Percentiles rank a stretch among this genome's conserved stretches.
phyloP scores from a whole-genome alignment of 2,329 filamentous ascomycete genomes.

The Botrytis aclada region DNA sequence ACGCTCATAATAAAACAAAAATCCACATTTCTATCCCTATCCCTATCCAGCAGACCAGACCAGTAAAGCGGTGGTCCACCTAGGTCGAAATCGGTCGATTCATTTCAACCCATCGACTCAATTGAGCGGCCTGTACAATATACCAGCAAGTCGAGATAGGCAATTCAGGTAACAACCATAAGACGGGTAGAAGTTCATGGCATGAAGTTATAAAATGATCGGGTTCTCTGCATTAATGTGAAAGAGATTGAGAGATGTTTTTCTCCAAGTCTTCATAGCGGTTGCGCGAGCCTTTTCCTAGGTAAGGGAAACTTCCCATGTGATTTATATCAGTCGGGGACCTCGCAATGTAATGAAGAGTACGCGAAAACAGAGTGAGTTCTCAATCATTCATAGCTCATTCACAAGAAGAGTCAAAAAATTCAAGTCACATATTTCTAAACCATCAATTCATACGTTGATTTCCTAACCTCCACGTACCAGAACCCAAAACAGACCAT shows the following conservation, averaged over 20 bases:
- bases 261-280: background rate
- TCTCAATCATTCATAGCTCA: background rate
- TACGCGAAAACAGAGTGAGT: fast-evolving
- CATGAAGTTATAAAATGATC: background rate
- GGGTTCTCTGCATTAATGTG: background rate
- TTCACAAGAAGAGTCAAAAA: background rate
- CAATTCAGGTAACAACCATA: background rate
- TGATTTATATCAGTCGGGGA: fast-evolving
- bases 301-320: background rate
- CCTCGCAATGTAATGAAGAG: background rate
- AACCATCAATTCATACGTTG: background rate
- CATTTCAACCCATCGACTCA: background rate
- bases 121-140: background rate
- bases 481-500: background rate
- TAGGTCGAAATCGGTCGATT: background rate
- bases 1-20: background rate
- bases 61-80: background rate
- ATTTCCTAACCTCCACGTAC: background rate
- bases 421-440: background rate
- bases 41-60: no score
- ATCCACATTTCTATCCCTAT: background rate
- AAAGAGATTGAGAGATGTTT: background rate
- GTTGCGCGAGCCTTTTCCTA: background rate
- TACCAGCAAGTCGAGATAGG: background rate
- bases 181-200: background rate